Conservation (phyloP, 1,139 yeast species). For the Sugiyamaella pinicola region DNA sequence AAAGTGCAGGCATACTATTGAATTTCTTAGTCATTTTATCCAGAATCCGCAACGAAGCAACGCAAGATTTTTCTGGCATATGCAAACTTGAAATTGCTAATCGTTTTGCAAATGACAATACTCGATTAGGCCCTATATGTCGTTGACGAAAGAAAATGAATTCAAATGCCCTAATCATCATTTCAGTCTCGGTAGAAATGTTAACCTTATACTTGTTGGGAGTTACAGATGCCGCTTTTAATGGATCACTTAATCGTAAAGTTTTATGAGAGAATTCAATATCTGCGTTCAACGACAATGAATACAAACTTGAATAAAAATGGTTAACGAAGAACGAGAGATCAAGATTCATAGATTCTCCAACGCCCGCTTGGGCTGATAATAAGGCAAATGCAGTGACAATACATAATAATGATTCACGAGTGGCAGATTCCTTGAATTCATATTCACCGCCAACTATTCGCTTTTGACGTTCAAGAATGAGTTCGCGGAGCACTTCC, state of each 20-base stretch:
- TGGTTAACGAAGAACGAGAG: conserved; percentile 63
- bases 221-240: conserved; percentile 31
- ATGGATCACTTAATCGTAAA: conserved; percentile 75
- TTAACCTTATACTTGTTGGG: conserved; percentile 52
- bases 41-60: conserved; percentile 74
- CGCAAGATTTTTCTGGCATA: conserved; percentile 83
- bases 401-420: conserved; percentile 78
- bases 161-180: conserved; percentile 75
- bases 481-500: conserved; percentile 81
- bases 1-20: conserved; percentile 69
- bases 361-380: conserved; percentile 61
- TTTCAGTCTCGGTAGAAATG: conserved; percentile 85
- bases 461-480: conserved; percentile 48
- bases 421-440: conserved; percentile 47
- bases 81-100: conserved; percentile 67
- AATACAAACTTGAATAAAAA: conserved; percentile 66
- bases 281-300: conserved; percentile 75
- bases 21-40: conserved; percentile 70
- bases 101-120: conserved; percentile 82
- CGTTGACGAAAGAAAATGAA: conserved; percentile 76
- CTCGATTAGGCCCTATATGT: conserved; percentile 70
- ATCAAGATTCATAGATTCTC: conserved; percentile 46
- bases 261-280: conserved; percentile 84
- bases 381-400: conserved; percentile 89
- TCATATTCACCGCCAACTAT: conserved; percentile 47